Evolutionary conservation across 1,139 yeast species (phyloP).

Genomic region (Blastobotrys serpentis): DNA sequence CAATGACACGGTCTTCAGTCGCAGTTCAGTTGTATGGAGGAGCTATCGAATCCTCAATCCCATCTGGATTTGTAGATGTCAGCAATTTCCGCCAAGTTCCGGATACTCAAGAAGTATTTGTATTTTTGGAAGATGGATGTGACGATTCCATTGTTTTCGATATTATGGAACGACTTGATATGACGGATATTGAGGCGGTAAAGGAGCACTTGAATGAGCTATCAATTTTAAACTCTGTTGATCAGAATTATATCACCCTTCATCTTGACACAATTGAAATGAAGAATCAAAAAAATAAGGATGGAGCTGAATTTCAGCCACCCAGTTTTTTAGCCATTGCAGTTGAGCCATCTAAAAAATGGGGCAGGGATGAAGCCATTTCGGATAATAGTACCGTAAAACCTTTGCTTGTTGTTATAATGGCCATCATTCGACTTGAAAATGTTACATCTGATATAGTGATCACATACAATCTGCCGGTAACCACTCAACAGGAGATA

Average conservation of each 20-base stretch:
- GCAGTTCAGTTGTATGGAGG: conserved; percentile 64
- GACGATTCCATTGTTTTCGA: conserved; percentile 72
- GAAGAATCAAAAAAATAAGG: not conserved
- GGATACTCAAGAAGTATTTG: conserved; percentile 84
- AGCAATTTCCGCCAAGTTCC: conserved; percentile 76
- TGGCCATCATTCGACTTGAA: conserved; percentile 42
- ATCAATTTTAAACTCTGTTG: conserved; percentile 37
- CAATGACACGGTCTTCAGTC: not conserved
- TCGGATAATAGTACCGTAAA: conserved; percentile 14
- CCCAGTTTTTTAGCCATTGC: not conserved
- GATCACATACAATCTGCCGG: conserved; percentile 59
- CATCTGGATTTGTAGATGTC: conserved; percentile 63
- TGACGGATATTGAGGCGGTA: conserved; percentile 42
- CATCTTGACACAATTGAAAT: not conserved
- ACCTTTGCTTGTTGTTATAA: conserved; percentile 33
- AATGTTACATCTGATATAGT: conserved; percentile 61
- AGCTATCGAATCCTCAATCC: conserved; percentile 59
- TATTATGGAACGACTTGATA: conserved; percentile 57
- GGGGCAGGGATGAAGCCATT: conserved; percentile 45
- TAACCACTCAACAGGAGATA: conserved; percentile 24
- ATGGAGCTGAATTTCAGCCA: not conserved
- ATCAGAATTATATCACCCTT: conserved; percentile 18
- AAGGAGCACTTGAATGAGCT: conserved; percentile 46
- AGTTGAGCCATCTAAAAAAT: conserved; percentile 35
- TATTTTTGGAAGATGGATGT: conserved; percentile 36